Evolutionary conservation across 2,329 filamentous ascomycete genomes (phyloP).

Genomic region (Diaporthe sp.): DNA sequence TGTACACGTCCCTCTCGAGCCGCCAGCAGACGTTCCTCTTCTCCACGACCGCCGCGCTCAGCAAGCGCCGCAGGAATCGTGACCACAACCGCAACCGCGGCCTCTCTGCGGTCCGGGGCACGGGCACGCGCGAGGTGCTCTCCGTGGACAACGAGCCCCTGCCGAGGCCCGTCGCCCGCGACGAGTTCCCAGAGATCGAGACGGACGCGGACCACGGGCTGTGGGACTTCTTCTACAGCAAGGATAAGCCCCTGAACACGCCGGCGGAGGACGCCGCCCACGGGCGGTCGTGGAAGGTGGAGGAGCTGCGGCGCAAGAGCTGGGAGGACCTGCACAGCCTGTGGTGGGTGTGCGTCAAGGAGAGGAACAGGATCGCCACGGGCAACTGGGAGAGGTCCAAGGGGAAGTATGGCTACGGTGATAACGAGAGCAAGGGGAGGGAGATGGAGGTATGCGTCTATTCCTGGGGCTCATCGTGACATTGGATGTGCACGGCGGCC

Average conservation of each 20-base stretch:
- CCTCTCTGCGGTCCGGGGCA: constrained; percentile 83
- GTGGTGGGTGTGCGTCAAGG: constrained; percentile 95
- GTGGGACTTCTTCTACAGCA: constrained; percentile 89
- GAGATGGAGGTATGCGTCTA: constrained; percentile 72
- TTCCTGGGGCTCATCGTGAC: background rate
- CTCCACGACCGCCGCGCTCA: constrained; percentile 49
- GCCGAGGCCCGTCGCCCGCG: constrained; percentile 71
- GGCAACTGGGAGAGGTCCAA: constrained; percentile 77
- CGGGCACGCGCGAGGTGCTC: constrained; percentile 80
- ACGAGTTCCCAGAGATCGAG: constrained; percentile 69
- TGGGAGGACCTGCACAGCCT: constrained; percentile 94
- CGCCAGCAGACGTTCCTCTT: constrained; percentile 47
- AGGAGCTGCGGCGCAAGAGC: constrained; percentile 89
- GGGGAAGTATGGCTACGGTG: constrained; percentile 80
- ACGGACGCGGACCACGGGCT: constrained; percentile 85
- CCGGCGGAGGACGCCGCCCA: constrained; percentile 79
- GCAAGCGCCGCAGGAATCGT: constrained; percentile 49
- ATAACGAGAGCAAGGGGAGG: constrained; percentile 74
- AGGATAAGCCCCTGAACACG: constrained; percentile 76
- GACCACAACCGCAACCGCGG: constrained; percentile 87
- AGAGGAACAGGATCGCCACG: constrained; percentile 91
- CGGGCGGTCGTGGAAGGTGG: constrained; percentile 85
- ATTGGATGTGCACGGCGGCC: background rate
- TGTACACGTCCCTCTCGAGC: constrained; percentile 12
- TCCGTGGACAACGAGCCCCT: constrained; percentile 80